Base-by-base conservation (phyloP, 1,284 basidiomycete species). In the Ceratobasidium sp. region DNA sequence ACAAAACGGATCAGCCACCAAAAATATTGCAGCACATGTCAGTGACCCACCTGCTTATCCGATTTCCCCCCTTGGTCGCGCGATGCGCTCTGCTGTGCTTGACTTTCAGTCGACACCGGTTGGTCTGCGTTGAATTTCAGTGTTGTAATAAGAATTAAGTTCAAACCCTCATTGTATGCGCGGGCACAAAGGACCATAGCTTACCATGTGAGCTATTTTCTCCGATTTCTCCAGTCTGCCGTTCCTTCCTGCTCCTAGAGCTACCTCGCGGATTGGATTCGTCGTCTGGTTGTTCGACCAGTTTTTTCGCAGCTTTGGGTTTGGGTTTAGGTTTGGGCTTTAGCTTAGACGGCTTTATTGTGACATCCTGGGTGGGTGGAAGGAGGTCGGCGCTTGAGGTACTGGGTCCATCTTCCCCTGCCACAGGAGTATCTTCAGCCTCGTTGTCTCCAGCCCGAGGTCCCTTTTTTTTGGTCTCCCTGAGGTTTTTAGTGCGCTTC, bases 401-500 rank as follows among this genome's bases (percentile, higher is more conserved):
- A n/a, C n/a, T n/a, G n/a, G n/a, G n/a, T n/a, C n/a, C n/a, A 38
- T 41, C 18, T 14, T 47, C 66, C 16, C 44, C 14, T 47, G 54
- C 43, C 41, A 57, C 28, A 46, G 23, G 1, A 57, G 21, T 35
- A 58, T 4, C 18, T 38, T 7, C 47, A 11, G 18, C n/a, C 54
- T 69, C 66, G 23, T 58, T 41, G 43, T 30, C 52, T 21, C 6
- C 21, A 46, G 38, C 30, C 28, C 18, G 23, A 28, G 52, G 30
- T 55, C 46, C n/a, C 28, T 57, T 21, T 9, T 4, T 28, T 41
- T 58, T n/a, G 21, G 18, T 35, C 23, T 4, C 55, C 21, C 43
- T 58, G 14, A 30, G 66, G 41, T 69, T 69, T 55, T 69, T 69
- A 13, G 35, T 35, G 3, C 54, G 66, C 30, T 57, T 69, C 58